Conservation (phyloP, 805 yeast genomes). For the Metschnikowia shivogae region DNA sequence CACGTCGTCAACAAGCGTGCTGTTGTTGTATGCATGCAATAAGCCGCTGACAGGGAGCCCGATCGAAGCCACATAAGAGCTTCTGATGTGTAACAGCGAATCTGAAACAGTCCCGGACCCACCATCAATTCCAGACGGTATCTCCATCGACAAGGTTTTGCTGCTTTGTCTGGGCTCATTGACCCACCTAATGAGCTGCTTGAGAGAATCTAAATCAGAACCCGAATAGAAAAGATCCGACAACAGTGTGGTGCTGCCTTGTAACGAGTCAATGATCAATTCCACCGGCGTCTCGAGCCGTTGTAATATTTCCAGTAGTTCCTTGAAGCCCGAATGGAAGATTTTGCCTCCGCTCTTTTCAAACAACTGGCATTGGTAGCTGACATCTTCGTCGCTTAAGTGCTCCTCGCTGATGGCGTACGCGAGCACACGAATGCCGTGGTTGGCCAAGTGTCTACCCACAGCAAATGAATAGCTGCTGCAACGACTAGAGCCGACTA, state of each 20-base stretch:
- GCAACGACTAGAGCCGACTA: constrained; percentile 71
- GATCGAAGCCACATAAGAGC: constrained; percentile 61
- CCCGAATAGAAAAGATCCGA: constrained; percentile 47
- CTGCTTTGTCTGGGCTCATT: constrained; percentile 43
- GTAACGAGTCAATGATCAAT: constrained; percentile 76
- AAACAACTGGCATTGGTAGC: constrained; percentile 52
- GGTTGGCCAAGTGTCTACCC: constrained; percentile 73
- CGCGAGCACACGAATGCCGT: constrained; percentile 65
- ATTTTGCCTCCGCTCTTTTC: constrained; percentile 66
- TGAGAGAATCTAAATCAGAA: constrained; percentile 36
- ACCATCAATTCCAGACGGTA: constrained; percentile 80
- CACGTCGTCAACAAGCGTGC: constrained; percentile 39
- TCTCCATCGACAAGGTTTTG: constrained; percentile 63
- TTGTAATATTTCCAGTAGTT: constrained; percentile 34
- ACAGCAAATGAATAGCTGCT: constrained; percentile 75
- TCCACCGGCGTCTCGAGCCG: constrained; percentile 72
- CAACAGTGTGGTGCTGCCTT: constrained; percentile 72
- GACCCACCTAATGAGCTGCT: constrained; percentile 61
- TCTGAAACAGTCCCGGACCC: constrained; percentile 59
- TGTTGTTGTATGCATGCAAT: constrained; percentile 55
- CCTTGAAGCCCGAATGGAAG: constrained; percentile 29
- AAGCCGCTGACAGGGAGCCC: constrained; percentile 72
- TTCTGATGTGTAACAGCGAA: constrained; percentile 32
- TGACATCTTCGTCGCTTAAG: constrained; percentile 41
- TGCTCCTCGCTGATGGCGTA: constrained; percentile 33